Evolutionary conservation across 495 filamentous ascomycete genomes (phyloP).

Genomic region (Neurospora africana): DNA sequence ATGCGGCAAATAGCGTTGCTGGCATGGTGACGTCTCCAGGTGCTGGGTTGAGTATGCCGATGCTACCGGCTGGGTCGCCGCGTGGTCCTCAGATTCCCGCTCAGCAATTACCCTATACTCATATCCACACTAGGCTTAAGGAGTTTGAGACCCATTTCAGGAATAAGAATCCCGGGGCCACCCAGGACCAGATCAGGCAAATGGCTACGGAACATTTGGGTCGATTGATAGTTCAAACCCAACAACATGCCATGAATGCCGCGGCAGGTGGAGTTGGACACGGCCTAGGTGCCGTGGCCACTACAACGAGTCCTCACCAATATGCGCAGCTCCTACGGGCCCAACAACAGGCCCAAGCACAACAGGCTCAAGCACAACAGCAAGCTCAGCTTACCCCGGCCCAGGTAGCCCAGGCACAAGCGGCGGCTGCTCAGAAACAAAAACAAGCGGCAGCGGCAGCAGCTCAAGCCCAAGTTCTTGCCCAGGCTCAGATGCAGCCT

Average conservation of each 20-base stretch:
- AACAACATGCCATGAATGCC: slow-evolving; percentile 49
- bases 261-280: slow-evolving; percentile 42
- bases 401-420: not conserved
- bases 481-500: slow-evolving; percentile 7
- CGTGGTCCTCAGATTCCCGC: slow-evolving; percentile 23
- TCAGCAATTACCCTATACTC: slow-evolving; percentile 11
- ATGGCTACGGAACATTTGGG: slow-evolving; percentile 49
- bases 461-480: slow-evolving; percentile 7
- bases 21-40: slow-evolving; percentile 32
- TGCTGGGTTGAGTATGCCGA: slow-evolving; percentile 25
- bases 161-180: slow-evolving; percentile 42
- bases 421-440: slow-evolving; percentile 44
- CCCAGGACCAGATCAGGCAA: slow-evolving; percentile 48
- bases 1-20: slow-evolving; percentile 20
- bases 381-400: not conserved
- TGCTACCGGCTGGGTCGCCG: slow-evolving; percentile 26
- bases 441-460: slow-evolving; percentile 13
- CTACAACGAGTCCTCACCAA: slow-evolving; percentile 44
- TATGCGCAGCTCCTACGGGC: slow-evolving; percentile 66
- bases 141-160: slow-evolving; percentile 27
- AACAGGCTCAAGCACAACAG: slow-evolving; percentile 7
- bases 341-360: slow-evolving; percentile 44
- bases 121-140: slow-evolving; percentile 13
- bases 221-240: slow-evolving; percentile 21
- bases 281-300: slow-evolving; percentile 19